phyloP scores from a whole-genome alignment of 495 filamentous ascomycete genomes.

The Hyphodiscus hymeniophilus region DNA sequence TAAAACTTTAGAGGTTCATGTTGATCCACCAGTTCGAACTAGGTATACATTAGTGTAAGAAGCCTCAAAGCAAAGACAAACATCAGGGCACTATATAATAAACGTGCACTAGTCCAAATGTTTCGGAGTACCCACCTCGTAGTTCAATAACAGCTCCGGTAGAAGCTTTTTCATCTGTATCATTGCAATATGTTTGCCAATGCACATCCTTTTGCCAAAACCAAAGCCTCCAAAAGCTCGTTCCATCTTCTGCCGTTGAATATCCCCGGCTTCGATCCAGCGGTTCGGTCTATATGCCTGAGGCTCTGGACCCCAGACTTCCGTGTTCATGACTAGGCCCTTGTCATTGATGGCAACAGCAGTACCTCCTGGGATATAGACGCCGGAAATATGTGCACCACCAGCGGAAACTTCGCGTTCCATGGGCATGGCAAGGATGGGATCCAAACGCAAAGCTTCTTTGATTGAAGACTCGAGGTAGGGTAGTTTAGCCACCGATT shows the following conservation, averaged over 20 bases:
- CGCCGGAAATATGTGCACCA: constrained; percentile 1
- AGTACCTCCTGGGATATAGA: not conserved
- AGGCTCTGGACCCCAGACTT: constrained; percentile 20
- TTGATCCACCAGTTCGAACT: no score
- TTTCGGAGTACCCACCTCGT: no score
- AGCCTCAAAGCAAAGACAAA: no score
- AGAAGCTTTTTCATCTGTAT: constrained; percentile 15
- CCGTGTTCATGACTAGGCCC: not conserved
- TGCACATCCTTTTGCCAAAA: constrained; percentile 8
- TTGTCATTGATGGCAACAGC: not conserved
- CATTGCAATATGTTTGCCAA: constrained; percentile 8
- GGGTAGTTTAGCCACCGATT: constrained; percentile 2
- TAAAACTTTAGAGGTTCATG: no score
- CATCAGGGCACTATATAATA: no score
- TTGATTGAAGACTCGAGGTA: constrained; percentile 11
- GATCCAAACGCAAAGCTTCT: constrained; percentile 9
- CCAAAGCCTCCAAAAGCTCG: constrained; percentile 2
- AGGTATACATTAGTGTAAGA: no score
- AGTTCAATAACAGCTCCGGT: not conserved
- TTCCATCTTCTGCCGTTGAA: constrained; percentile 5
- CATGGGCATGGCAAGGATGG: constrained; percentile 1
- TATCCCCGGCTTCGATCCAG: constrained; percentile 21
- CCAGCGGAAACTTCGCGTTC: constrained; percentile 8
- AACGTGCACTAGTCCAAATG: no score
- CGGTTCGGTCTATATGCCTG: constrained; percentile 30